These are phyloP conservation scores for Typha latifolia DNA, from an alignment of 176 grass and related monocot species.

Conservation along the genomic window DNA sequence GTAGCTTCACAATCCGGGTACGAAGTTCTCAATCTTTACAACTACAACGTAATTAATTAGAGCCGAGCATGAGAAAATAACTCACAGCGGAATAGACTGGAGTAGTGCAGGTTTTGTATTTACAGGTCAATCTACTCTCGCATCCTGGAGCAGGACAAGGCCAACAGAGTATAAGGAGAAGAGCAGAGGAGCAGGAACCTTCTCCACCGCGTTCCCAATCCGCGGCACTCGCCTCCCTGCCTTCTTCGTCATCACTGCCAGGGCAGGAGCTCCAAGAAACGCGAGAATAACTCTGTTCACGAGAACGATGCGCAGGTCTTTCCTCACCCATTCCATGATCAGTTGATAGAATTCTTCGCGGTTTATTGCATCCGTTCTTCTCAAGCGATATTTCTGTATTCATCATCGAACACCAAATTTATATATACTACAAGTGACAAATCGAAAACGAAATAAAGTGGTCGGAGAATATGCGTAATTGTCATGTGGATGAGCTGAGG, in stretches of 20 bases:
- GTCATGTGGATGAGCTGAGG: too few species aligned
- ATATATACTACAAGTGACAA: too few species aligned
- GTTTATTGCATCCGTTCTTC: conserved; percentile 1
- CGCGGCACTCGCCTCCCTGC: conserved; percentile 34
- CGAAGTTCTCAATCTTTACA: too few species aligned
- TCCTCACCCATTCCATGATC: conserved; percentile 49
- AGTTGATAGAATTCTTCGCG: conserved; percentile 29
- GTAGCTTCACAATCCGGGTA: too few species aligned
- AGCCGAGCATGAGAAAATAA: too few species aligned
- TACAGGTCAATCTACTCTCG: conserved; percentile 8
- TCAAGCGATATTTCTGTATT: conserved; percentile 12
- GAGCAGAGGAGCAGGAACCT: conserved; percentile 55
- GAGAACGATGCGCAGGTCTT: conserved; percentile 40
- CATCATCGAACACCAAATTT: not conserved
- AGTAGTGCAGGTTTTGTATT: too few species aligned
- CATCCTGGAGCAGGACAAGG: conserved; percentile 43
- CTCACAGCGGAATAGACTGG: too few species aligned
- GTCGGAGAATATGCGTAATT: too few species aligned
- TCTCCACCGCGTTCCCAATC: conserved; percentile 38
- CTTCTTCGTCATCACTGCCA: conserved; percentile 40
- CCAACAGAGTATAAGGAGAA: conserved; percentile 45
- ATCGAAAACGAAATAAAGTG: not conserved
- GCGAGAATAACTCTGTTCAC: conserved; percentile 47
- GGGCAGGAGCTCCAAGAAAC: conserved; percentile 40
- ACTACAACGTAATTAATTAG: too few species aligned